phyloP scores from a whole-genome alignment of 371 early-diverging fungal genomes.

The Syncephalastrum monosporum region DNA sequence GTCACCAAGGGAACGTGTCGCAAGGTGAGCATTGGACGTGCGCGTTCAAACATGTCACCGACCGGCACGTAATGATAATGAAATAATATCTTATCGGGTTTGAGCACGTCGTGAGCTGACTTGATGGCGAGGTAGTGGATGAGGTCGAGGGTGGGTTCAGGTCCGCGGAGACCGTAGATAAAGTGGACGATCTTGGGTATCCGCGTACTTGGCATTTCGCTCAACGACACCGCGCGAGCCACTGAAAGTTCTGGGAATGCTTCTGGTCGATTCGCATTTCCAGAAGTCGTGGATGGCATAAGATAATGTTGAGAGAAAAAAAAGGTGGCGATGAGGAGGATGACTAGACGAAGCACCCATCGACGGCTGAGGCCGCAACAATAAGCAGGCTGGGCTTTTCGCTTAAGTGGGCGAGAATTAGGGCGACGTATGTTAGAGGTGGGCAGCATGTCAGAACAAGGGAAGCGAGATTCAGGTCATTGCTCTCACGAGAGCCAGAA shows the following conservation, averaged over 20 bases:
- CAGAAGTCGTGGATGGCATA: not conserved
- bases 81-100: constrained; percentile 48
- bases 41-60: constrained; percentile 46
- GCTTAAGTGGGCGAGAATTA: not conserved
- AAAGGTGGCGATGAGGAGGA: not conserved
- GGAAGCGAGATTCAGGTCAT: too few species aligned
- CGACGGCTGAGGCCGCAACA: not conserved
- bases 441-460: not conserved
- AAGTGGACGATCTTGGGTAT: constrained; percentile 57
- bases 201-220: constrained; percentile 9
- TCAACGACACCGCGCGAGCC: too few species aligned
- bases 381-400: constrained; percentile 1
- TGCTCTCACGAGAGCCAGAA: too few species aligned
- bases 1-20: constrained; percentile 33
- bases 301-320: not conserved
- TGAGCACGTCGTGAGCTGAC: constrained; percentile 40
- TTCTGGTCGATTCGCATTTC: not conserved
- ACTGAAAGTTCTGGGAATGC: not conserved
- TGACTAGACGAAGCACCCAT: not conserved
- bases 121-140: constrained; percentile 33
- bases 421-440: not conserved
- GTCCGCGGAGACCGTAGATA: constrained; percentile 45
- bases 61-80: constrained; percentile 51
- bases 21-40: constrained; percentile 36
- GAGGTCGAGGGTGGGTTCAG: constrained; percentile 43